Base-by-base conservation (phyloP, 495 filamentous ascomycete genomes). In the Penicillium cinerascens region DNA sequence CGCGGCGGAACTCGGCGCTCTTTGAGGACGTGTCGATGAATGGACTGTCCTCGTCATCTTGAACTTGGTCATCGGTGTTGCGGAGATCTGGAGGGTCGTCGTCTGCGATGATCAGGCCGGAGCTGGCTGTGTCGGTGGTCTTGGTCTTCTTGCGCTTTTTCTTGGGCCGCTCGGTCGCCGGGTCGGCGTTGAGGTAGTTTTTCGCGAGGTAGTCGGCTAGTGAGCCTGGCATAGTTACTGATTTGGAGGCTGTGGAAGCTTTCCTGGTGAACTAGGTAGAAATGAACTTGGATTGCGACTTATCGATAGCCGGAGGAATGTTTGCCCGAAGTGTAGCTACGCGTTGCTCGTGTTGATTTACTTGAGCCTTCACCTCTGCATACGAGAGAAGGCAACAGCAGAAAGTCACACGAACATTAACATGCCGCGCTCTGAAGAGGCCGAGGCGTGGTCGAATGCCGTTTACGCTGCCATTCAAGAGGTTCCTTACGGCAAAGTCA, bases 181-280 rank as follows among this genome's bases (percentile, higher is more conserved):
- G 70, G 66, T 92, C 89, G 26, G 89, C 87, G 4, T 81, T 89
- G 33, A 99, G 85, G 72, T 99, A 99, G 70, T 91, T 95, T 58
- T 91, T 87, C 47, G 93, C 92, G 44, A 99, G 86, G 70, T 97
- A 99, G 69, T 84, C 82, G 23, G 91, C 86, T 57, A 96, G 82
- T 48, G 85, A 81, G 60, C 63, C 63, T 1, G 63, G 58, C 63
- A 66, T 63, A 47, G 23, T 44, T 33, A 26, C 11, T 20, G 17
- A 38, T 52, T 35, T 42, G 16, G 15, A 23, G 37, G 26, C n/a
- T n/a, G n/a, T 26, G 42, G 29, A 15, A 33, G 29, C 29, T 33
- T 41, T 13, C 22, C 17, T 39, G 25, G 21, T 15, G 40, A 38
- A 27, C 9, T 43, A n/a, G 26, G 6, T 15, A 56, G 42, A 10